Conservation (phyloP, 1,284 basidiomycete genomes). For the Ceratobasidium papillatum region DNA sequence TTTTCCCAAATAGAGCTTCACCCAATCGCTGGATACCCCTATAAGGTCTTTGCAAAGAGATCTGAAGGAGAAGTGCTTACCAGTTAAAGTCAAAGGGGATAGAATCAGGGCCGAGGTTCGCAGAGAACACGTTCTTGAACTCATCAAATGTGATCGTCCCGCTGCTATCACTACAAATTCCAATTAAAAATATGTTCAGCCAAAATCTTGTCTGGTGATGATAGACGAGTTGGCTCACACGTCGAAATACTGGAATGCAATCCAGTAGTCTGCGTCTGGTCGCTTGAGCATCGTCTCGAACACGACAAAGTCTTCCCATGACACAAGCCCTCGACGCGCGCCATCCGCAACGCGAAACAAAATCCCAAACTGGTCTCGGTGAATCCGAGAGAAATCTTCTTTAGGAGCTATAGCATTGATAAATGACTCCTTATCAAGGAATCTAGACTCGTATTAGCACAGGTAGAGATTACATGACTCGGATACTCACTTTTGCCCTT, state of each 20-base stretch:
- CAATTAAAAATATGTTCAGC: conserved; percentile 21
- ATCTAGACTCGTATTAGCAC: conserved; percentile 58
- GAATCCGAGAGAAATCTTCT: conserved; percentile 83
- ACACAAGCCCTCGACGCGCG: conserved; percentile 78
- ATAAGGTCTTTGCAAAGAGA: conserved; percentile 31
- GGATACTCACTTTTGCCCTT: conserved; percentile 79
- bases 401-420: conserved; percentile 91
- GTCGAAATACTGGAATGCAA: conserved; percentile 96
- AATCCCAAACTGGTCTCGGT: conserved; percentile 83
- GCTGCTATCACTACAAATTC: conserved; percentile 71
- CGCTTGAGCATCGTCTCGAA: conserved; percentile 91
- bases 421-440: conserved; percentile 83
- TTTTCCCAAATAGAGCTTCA: conserved; percentile 92
- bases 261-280: conserved; percentile 94
- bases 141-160: conserved; percentile 91
- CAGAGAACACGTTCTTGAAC: conserved; percentile 89
- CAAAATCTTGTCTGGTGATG: neutral
- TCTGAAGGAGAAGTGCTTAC: conserved; percentile 54
- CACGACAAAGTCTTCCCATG: conserved; percentile 93
- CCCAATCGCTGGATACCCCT: conserved; percentile 76
- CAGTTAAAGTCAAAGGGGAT: conserved; percentile 96
- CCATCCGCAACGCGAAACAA: conserved; percentile 91
- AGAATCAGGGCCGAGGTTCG: conserved; percentile 78
- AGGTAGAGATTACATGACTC: neutral
- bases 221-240: conserved; percentile 66